Evolutionary conservation across 108 stramenopile genomes (phyloP), one percentile per base, ranked within the genome.

Genomic region (Seminavis robusta): DNA sequence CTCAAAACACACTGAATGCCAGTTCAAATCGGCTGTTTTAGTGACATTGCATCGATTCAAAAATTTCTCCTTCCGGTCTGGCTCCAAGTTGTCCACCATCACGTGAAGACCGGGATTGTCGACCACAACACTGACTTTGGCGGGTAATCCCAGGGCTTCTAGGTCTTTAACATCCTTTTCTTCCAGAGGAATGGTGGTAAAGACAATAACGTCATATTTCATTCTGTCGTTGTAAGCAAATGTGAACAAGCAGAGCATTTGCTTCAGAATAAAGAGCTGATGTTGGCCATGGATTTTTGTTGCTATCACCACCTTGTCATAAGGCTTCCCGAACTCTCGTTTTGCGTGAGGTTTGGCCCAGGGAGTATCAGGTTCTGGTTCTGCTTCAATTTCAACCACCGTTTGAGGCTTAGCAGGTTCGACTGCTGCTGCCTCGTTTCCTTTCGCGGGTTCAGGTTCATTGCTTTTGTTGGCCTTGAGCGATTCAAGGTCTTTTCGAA

Each of bases 261-360:
- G 71, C 17, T 53, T 59, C 25, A 64, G 23, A 0, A 21, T 23
- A 10, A 36, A 21, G 8, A 46, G 9, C n/a, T 61, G 33, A 11
- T 34, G 15, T 0, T 30, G 50, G 19, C 68, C 71, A 38, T 73
- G 72, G 29, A 79, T 73, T 37, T 79, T 79, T 36, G 73, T 68
- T 1, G 49, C 77, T 58, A 79, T 70, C 3, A 79, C 72, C 20
- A 53, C 73, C 42, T 43, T 43, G 42, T 6, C 10, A n/a, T n/a
- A n/a, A n/a, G n/a, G n/a, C n/a, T n/a, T n/a, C n/a, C n/a, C n/a
- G n/a, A n/a, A n/a, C n/a, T n/a, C n/a, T n/a, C n/a, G n/a, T n/a
- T n/a, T n/a, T n/a, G n/a, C n/a, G n/a, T n/a, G n/a, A n/a, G n/a
- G n/a, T n/a, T n/a, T n/a, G n/a, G n/a, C n/a, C n/a, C n/a, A n/a